Percentiles rank a stretch among this genome's conserved stretches.
These are phyloP conservation scores for Paramecium caudatum DNA, from an alignment of 73 alveolate species.

Conservation along the genomic window DNA sequence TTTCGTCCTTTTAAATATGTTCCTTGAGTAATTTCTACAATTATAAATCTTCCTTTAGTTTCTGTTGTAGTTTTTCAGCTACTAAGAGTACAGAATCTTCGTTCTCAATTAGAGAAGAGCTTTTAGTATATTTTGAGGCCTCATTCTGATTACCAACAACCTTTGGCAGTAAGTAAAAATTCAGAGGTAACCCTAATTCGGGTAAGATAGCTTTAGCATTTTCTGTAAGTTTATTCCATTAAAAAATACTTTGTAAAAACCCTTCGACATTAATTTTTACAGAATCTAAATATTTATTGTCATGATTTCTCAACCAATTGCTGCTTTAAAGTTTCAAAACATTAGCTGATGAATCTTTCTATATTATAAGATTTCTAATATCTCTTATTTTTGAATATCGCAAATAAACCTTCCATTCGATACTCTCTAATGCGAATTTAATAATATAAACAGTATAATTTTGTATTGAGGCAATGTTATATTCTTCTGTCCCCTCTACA, in stretches of 20 bases:
- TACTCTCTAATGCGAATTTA: not conserved
- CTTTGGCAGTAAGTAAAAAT: not conserved
- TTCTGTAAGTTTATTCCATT: not conserved
- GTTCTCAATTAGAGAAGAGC: not conserved
- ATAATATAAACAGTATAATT: conserved; percentile 37
- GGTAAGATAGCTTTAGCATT: not conserved
- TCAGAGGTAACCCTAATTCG: conserved; percentile 9
- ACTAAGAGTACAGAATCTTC: not conserved
- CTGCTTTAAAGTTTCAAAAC: not conserved
- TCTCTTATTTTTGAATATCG: not conserved
- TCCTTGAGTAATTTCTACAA: too few species aligned
- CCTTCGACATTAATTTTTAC: conserved; percentile 10
- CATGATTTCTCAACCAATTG: conserved; percentile 17
- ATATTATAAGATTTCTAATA: not conserved
- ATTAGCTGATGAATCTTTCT: not conserved
- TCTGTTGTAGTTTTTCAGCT: conserved; percentile 5
- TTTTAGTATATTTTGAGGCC: not conserved
- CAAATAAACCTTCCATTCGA: conserved; percentile 27
- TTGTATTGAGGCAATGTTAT: conserved; percentile 16
- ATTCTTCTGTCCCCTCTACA: conserved; percentile 45
- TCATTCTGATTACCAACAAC: not conserved
- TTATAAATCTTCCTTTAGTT: not conserved
- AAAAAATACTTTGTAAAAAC: not conserved
- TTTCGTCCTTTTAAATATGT: too few species aligned
- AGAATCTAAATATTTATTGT: conserved; percentile 39